phyloP scores from a whole-genome alignment of 2,329 filamentous ascomycete species.

The Arthrobotrys iridis region DNA sequence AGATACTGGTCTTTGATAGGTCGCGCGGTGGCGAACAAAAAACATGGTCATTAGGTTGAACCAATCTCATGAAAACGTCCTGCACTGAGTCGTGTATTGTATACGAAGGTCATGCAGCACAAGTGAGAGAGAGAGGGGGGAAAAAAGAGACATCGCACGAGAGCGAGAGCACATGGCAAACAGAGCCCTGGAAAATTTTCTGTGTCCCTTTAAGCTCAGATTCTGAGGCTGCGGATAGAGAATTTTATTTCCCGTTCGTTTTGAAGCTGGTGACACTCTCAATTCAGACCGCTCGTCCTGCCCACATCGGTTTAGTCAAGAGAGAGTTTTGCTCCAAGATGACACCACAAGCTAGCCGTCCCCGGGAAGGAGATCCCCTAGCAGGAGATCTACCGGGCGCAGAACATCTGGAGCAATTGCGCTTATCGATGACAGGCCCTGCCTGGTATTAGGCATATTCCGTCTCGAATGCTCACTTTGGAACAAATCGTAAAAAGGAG shows the following conservation, averaged over 20 bases:
- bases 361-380: conserved; percentile 2
- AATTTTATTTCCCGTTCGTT: conserved; percentile 3
- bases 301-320: conserved; percentile 27
- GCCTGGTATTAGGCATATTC: conserved; percentile 20
- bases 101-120: conserved; percentile 21
- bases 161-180: conserved; percentile 31
- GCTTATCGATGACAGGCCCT: not conserved
- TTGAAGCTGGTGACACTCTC: conserved; percentile 12
- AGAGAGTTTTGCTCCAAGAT: conserved; percentile 19
- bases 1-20: conserved; percentile 37
- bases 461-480: conserved; percentile 29
- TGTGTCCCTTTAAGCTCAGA: not conserved
- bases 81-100: conserved; percentile 8
- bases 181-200: not conserved
- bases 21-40: conserved; percentile 8
- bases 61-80: conserved; percentile 17
- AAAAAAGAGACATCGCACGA: conserved; percentile 27
- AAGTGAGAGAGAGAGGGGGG: not conserved
- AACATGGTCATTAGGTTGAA: conserved; percentile 26
- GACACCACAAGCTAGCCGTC: conserved; percentile 32
- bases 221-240: not conserved
- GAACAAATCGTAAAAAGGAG: not conserved
- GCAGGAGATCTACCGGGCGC: conserved; percentile 8
- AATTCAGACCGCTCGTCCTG: conserved; percentile 8
- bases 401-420: not conserved